Evolutionary conservation across 768 basidiomycete genomes (phyloP).

Genomic region (Mycena rosella): DNA sequence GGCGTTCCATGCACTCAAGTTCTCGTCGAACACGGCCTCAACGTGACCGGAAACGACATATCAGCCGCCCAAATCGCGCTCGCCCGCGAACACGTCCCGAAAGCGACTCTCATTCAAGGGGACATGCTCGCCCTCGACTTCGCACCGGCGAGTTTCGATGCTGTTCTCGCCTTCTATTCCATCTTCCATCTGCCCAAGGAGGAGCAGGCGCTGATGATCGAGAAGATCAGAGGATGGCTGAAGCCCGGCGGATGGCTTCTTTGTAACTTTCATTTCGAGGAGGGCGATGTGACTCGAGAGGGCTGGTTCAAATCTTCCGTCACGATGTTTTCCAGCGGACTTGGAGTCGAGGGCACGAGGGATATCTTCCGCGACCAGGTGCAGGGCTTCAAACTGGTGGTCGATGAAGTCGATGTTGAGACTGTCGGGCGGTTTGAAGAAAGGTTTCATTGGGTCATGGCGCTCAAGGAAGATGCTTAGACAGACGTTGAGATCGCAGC

Average conservation of each 20-base stretch:
- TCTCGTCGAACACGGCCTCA: constrained; percentile 38
- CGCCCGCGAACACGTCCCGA: constrained; percentile 40
- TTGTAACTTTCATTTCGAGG: constrained; percentile 37
- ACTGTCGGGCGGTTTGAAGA: constrained; percentile 41
- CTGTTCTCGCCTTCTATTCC: constrained; percentile 46
- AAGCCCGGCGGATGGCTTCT: constrained; percentile 45
- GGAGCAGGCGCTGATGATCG: constrained; percentile 45
- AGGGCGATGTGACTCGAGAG: constrained; percentile 36
- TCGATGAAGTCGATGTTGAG: constrained; percentile 41
- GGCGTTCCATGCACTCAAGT: constrained; percentile 43
- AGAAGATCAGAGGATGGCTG: constrained; percentile 44
- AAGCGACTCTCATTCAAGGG: constrained; percentile 41
- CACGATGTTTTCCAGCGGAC: constrained; percentile 43
- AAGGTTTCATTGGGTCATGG: constrained; percentile 45
- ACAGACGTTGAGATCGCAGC: no score
- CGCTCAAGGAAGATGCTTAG: constrained; percentile 18
- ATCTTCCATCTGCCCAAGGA: constrained; percentile 45
- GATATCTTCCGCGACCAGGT: constrained; percentile 37
- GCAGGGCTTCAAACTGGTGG: constrained; percentile 35
- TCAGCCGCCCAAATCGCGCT: constrained; percentile 44
- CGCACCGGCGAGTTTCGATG: constrained; percentile 37
- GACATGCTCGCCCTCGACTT: constrained; percentile 45
- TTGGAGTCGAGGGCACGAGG: constrained; percentile 44
- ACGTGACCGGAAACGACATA: constrained; percentile 46
- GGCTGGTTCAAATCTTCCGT: constrained; percentile 43